Percentiles rank a stretch among this genome's conserved stretches.
Evolutionary conservation across 2,329 filamentous ascomycete genomes (phyloP).

Genomic region (Myotisia sp.): DNA sequence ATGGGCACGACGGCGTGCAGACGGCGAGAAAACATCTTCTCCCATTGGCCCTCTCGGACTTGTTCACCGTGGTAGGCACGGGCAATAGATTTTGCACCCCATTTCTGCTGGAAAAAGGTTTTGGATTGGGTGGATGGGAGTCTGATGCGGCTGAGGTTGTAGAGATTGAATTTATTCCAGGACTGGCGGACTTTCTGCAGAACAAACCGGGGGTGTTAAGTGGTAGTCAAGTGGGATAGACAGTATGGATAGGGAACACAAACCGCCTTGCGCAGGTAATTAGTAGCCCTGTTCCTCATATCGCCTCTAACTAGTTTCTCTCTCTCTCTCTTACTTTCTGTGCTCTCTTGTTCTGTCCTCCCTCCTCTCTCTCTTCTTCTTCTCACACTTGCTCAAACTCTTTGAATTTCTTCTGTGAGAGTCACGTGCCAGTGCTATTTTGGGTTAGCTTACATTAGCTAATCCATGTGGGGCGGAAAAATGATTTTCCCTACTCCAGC

Average conservation of each 20-base stretch:
- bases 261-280: slow-evolving; percentile 27
- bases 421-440: neutral
- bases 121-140: slow-evolving; percentile 31
- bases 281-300: slow-evolving; percentile 34
- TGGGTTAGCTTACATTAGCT: neutral
- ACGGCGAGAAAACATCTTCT: slow-evolving; percentile 75
- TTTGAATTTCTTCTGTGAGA: neutral
- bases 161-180: slow-evolving; percentile 96
- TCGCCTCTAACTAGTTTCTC: slow-evolving; percentile 13
- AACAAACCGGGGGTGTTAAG: neutral
- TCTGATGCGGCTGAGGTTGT: slow-evolving; percentile 55
- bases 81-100: slow-evolving; percentile 69
- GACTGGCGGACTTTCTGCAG: slow-evolving; percentile 77
- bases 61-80: slow-evolving; percentile 91
- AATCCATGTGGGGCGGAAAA: neutral
- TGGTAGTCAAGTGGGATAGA: neutral
- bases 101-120: slow-evolving; percentile 98
- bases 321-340: slow-evolving; percentile 5
- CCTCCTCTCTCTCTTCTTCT: slow-evolving; percentile 1
- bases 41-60: slow-evolving; percentile 84
- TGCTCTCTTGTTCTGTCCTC: neutral
- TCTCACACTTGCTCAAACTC: neutral
- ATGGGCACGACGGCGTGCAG: slow-evolving; percentile 75
- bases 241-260: slow-evolving; percentile 1
- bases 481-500: slow-evolving; percentile 1